Conservation (phyloP, 2,329 filamentous ascomycete genomes). For the Talaromyces rugulosus region DNA sequence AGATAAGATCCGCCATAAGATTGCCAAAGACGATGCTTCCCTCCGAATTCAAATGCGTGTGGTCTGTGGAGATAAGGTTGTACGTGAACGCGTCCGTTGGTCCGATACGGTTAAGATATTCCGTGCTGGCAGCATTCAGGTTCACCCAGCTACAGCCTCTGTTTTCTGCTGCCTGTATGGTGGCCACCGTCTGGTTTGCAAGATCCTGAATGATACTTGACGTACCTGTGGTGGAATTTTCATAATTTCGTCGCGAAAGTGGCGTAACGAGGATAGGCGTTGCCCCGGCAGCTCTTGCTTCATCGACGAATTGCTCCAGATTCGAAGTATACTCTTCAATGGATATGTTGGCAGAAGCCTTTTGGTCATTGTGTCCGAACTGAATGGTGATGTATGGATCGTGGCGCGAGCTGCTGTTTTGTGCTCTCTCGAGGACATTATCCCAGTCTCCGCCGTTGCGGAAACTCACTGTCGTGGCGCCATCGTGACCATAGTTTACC, state of each 20-base stretch:
- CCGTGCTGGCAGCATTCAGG: conserved; percentile 1
- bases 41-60: conserved; percentile 2
- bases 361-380: conserved; percentile 8
- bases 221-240: background rate
- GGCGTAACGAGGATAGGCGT: conserved; percentile 2
- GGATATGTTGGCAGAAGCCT: background rate
- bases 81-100: background rate
- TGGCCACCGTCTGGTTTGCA: background rate
- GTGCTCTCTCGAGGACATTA: background rate
- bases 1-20: background rate
- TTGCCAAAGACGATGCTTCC: conserved; percentile 4
- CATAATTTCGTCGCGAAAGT: conserved; percentile 3
- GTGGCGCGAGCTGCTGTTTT: background rate
- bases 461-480: conserved; percentile 1
- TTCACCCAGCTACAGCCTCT: background rate
- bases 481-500: conserved; percentile 1
- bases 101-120: conserved; percentile 2
- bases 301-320: background rate
- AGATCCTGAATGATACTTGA: background rate
- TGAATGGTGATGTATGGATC: conserved; percentile 5
- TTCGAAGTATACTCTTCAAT: background rate
- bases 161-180: background rate
- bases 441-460: conserved; percentile 1
- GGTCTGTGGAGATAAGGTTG: background rate
- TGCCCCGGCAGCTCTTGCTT: background rate